Evolutionary conservation across 2,329 filamentous ascomycete species (phyloP).

Genomic region (Neofusicoccum sp.): DNA sequence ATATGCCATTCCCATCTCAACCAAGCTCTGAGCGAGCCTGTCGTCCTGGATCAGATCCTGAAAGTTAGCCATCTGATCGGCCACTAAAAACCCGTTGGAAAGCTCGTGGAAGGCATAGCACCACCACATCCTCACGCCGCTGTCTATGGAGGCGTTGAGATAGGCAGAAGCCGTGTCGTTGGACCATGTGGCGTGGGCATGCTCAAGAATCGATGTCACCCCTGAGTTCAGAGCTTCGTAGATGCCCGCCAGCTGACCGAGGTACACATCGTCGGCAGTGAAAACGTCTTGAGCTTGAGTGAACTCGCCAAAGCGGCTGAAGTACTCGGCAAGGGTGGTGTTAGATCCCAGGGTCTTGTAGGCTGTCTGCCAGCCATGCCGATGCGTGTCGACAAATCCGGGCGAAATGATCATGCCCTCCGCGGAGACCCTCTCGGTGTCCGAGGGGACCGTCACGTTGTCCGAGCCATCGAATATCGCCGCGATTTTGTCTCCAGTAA

Average conservation of each 20-base stretch:
- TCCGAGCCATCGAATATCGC: conserved; percentile 29
- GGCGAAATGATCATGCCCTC: conserved; percentile 52
- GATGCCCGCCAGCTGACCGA: conserved; percentile 37
- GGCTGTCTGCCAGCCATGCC: conserved; percentile 51
- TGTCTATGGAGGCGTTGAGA: conserved; percentile 48
- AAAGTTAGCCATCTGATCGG: conserved; percentile 19
- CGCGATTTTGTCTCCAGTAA: conserved; percentile 40
- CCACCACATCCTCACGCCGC: conserved; percentile 48
- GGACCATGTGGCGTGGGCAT: conserved; percentile 51
- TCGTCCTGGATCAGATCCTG: conserved; percentile 6
- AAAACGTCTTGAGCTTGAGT: conserved; percentile 15
- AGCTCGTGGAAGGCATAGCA: conserved; percentile 43
- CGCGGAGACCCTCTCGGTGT: conserved; percentile 46
- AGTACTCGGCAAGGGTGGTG: conserved; percentile 33
- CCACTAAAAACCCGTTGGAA: conserved; percentile 9
- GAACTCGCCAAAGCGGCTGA: conserved; percentile 15
- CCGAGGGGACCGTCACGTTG: conserved; percentile 26
- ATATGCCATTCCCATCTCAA: conserved; percentile 22
- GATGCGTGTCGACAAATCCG: conserved; percentile 59
- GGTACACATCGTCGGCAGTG: conserved; percentile 26
- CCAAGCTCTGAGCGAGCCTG: conserved; percentile 7
- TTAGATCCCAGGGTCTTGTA: conserved; percentile 55
- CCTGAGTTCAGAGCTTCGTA: conserved; percentile 53
- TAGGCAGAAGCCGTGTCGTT: conserved; percentile 45
- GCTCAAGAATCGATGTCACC: conserved; percentile 53